A percentile compares a stretch with the other conserved stretches of the same genome.
phyloP scores from a whole-genome alignment of 1,139 yeast genomes.

The Suzukiozyma palmioleophila region DNA sequence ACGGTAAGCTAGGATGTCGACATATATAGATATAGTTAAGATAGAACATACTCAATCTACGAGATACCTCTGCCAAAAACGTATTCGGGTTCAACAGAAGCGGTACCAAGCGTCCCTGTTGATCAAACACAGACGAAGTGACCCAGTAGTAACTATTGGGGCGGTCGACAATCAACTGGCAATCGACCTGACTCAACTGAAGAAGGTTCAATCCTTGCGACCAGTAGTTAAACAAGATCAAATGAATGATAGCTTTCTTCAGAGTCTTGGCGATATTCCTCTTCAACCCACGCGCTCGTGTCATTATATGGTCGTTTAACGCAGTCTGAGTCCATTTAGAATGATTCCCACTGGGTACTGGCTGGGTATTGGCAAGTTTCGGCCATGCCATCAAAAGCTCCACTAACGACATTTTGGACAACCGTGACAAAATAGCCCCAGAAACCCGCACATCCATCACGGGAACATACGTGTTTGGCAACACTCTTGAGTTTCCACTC shows the following conservation, averaged over 20 bases:
- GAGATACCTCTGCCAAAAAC: constrained; percentile 46
- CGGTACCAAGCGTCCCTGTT: constrained; percentile 27
- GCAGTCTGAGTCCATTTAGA: constrained; percentile 18
- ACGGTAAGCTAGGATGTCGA: constrained; percentile 58
- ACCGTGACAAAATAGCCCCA: constrained; percentile 21
- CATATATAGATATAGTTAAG: constrained; percentile 63
- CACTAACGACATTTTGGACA: constrained; percentile 32
- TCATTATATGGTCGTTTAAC: constrained; percentile 20
- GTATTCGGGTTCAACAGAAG: constrained; percentile 37
- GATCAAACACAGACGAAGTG: constrained; percentile 49
- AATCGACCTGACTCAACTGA: constrained; percentile 71
- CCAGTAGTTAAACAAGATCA: constrained; percentile 54
- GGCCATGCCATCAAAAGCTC: constrained; percentile 37
- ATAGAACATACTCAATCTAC: constrained; percentile 46
- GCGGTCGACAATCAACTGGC: constrained; percentile 56
- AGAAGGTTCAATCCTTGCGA: constrained; percentile 58
- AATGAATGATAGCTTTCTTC: constrained; percentile 47
- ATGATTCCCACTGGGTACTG: constrained; percentile 14
- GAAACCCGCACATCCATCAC: constrained; percentile 21
- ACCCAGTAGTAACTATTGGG: constrained; percentile 55
- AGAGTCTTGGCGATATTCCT: constrained; percentile 16
- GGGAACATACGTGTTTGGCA: constrained; percentile 41
- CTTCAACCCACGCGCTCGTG: constrained; percentile 15
- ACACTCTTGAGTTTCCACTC: constrained; percentile 16
- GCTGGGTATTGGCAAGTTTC: constrained; percentile 34